phyloP scores from a whole-genome alignment of 768 basidiomycete genomes.

The Tricholoma sp. region DNA sequence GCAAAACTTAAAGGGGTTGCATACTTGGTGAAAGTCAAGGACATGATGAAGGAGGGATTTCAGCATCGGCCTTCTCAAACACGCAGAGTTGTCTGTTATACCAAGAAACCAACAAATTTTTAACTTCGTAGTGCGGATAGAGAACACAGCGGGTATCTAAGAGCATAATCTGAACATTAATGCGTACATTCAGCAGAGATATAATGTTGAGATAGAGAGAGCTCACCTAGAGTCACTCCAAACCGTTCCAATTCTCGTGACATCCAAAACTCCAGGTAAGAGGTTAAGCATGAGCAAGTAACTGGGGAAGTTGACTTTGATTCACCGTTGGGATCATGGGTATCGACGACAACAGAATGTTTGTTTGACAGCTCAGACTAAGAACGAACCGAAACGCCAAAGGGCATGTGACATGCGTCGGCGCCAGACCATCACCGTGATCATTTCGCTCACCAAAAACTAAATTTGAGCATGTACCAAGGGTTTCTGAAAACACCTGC shows the following conservation, averaged over 20 bases:
- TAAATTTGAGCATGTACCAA: not conserved
- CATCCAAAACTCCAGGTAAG: not conserved
- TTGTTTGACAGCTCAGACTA: not conserved
- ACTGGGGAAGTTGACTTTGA: too few relatives aligned
- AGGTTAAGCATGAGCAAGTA: too few relatives aligned
- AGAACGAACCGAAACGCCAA: too few relatives aligned
- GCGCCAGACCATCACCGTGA: not conserved
- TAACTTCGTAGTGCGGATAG: not conserved
- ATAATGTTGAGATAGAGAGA: not conserved
- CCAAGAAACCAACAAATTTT: not conserved
- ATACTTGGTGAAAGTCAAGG: not conserved
- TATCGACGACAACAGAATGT: not conserved
- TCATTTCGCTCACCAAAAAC: not conserved
- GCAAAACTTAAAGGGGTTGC: not conserved
- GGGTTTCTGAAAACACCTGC: not conserved
- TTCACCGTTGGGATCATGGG: too few relatives aligned
- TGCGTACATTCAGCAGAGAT: not conserved
- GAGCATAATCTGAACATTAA: conserved; percentile 4
- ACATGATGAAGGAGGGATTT: not conserved
- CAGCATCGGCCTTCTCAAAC: not conserved
- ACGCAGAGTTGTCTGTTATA: not conserved
- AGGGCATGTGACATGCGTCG: not conserved
- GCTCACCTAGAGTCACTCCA: conserved; percentile 1
- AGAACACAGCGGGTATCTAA: conserved; percentile 3
- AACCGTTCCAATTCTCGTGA: not conserved